Evolutionary conservation across 1,139 yeast genomes (phyloP).

Genomic region (Saccharomyces hybrid): DNA sequence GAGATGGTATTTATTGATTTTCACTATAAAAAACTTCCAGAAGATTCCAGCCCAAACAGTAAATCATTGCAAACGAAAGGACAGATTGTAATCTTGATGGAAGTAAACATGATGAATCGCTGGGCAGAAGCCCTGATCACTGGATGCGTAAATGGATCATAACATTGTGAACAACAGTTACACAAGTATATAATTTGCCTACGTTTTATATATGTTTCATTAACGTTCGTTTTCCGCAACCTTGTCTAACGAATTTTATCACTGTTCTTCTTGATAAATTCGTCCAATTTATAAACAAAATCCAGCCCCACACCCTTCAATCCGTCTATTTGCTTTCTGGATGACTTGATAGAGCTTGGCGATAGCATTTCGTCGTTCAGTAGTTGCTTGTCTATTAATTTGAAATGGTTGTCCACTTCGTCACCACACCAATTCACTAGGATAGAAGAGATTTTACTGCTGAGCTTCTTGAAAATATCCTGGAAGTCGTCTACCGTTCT

Average conservation of each 20-base stretch:
- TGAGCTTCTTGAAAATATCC: conserved; percentile 36
- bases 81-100: neutral
- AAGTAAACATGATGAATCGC: neutral
- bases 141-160: neutral
- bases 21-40: neutral
- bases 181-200: neutral
- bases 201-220: neutral
- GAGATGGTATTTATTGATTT: neutral
- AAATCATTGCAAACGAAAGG: neutral
- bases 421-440: conserved; percentile 63
- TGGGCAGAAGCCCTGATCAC: neutral
- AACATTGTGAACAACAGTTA: neutral
- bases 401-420: conserved; percentile 55
- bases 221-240: neutral
- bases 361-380: conserved; percentile 51
- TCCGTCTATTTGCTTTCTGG: conserved; percentile 50
- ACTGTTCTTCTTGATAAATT: conserved; percentile 25
- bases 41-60: neutral
- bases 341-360: conserved; percentile 45
- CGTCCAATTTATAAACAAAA: conserved; percentile 40
- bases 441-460: conserved; percentile 34
- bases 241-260: conserved; percentile 13
- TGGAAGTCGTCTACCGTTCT: conserved; percentile 43
- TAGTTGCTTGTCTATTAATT: conserved; percentile 57
- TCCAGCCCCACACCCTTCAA: conserved; percentile 65